Evolutionary conservation across 768 basidiomycete genomes (phyloP).

Genomic region (Termitomyces sp.): DNA sequence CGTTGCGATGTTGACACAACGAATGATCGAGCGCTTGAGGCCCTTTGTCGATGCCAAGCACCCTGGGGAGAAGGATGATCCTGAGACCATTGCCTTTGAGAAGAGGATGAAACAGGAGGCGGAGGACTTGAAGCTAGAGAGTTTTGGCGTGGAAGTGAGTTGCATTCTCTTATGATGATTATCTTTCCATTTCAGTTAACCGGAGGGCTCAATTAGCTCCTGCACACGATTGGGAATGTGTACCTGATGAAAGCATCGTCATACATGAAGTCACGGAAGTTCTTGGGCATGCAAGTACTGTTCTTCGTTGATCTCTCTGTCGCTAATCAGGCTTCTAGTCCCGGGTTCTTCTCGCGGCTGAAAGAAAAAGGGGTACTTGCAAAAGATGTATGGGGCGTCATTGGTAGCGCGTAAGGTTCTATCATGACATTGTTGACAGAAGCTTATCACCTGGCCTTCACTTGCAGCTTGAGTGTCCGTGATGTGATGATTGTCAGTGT

Average conservation of each 20-base stretch:
- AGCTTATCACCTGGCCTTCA: not conserved
- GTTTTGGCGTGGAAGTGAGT: conserved; percentile 91
- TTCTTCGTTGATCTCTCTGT: not conserved
- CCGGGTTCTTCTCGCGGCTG: conserved; percentile 87
- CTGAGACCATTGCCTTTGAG: conserved; percentile 79
- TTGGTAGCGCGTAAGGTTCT: conserved; percentile 82
- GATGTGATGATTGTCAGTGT: conserved; percentile 57
- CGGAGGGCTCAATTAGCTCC: conserved; percentile 45
- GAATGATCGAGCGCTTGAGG: conserved; percentile 78
- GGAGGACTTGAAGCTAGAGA: conserved; percentile 94
- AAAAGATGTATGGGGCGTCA: conserved; percentile 96
- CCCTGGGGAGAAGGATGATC: conserved; percentile 75
- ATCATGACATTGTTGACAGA: conserved; percentile 2
- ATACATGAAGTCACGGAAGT: conserved; percentile 86
- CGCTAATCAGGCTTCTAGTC: conserved; percentile 30
- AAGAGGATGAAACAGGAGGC: conserved; percentile 75
- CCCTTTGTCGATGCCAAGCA: conserved; percentile 89
- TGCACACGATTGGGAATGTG: conserved; percentile 86
- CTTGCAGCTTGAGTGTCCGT: conserved; percentile 60
- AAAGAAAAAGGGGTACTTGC: conserved; percentile 92
- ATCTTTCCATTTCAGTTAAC: not conserved
- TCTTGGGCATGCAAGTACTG: conserved; percentile 75
- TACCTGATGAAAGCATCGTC: conserved; percentile 93
- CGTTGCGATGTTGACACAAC: conserved; percentile 64
- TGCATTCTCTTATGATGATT: not conserved